These are phyloP conservation scores for Flueggea neowawraea DNA, from an alignment of 441 rosid species.

Conservation along the genomic window DNA sequence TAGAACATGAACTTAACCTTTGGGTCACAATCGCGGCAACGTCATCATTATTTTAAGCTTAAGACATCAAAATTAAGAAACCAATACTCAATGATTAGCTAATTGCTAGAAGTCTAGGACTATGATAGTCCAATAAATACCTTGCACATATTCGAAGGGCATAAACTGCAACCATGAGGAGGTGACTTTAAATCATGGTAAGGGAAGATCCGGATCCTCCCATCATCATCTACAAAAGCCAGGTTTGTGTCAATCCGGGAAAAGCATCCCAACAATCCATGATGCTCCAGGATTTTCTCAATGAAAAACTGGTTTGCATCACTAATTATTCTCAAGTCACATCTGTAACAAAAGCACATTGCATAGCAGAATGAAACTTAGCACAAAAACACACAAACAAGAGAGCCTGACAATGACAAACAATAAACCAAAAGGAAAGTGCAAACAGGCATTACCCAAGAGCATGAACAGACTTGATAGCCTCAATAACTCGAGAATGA, in stretches of 20 bases:
- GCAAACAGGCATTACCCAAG: slow-evolving; percentile 39
- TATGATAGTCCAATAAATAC: slow-evolving; percentile 21
- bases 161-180: slow-evolving; percentile 59
- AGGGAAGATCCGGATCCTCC: slow-evolving; percentile 25
- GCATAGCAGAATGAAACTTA: no score
- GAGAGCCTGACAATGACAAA: no score
- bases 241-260: slow-evolving; percentile 70
- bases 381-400: no score
- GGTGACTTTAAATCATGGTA: slow-evolving; percentile 41
- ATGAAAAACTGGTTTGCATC: slow-evolving; percentile 86
- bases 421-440: neutral
- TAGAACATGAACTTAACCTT: neutral
- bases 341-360: slow-evolving; percentile 37
- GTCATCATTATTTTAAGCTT: neutral
- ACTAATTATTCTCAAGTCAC: slow-evolving; percentile 75
- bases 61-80: no score
- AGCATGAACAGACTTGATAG: slow-evolving; percentile 53
- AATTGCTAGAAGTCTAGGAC: no score
- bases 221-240: slow-evolving; percentile 31
- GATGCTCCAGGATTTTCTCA: slow-evolving; percentile 69
- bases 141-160: slow-evolving; percentile 85
- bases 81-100: no score
- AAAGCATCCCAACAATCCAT: slow-evolving; percentile 57
- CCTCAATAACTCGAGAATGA: slow-evolving; percentile 39
- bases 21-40: no score